phyloP scores from a whole-genome alignment of 2,329 filamentous ascomycete genomes.

The Harringtonia lauricola region DNA sequence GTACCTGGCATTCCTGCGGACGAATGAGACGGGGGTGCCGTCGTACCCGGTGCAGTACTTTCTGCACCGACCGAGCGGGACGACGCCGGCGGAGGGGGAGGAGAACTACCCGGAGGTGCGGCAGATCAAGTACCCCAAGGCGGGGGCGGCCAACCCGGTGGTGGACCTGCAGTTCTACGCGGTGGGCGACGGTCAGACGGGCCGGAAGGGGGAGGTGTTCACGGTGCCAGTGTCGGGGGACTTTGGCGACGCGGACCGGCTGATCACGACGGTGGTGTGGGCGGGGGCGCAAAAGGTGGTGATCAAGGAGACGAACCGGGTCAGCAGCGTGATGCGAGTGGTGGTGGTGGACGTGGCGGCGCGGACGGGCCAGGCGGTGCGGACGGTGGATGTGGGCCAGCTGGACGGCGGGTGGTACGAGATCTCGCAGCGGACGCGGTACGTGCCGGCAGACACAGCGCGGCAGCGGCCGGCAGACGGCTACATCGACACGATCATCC shows the following conservation, averaged over 20 bases:
- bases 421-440: slow-evolving; percentile 75
- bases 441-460: slow-evolving; percentile 69
- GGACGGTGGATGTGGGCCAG: slow-evolving; percentile 66
- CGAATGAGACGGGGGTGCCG: slow-evolving; percentile 85
- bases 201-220: slow-evolving; percentile 67
- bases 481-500: slow-evolving; percentile 83
- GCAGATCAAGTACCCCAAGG: slow-evolving; percentile 94
- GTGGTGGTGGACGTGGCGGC: slow-evolving; percentile 69
- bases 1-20: slow-evolving; percentile 82
- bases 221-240: slow-evolving; percentile 65
- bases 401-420: slow-evolving; percentile 98
- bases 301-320: slow-evolving; percentile 85
- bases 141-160: slow-evolving; percentile 83
- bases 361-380: slow-evolving; percentile 66
- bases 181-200: too few relatives aligned
- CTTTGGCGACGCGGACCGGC: slow-evolving; percentile 69
- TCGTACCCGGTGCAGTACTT: slow-evolving; percentile 93
- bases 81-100: slow-evolving; percentile 54
- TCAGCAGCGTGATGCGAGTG: slow-evolving; percentile 83
- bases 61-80: slow-evolving; percentile 72
- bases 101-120: slow-evolving; percentile 85
- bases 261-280: slow-evolving; percentile 93
- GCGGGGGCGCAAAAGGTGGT: slow-evolving; percentile 66
- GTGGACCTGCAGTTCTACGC: slow-evolving; percentile 88
- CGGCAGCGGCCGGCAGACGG: slow-evolving; percentile 74